Evolutionary conservation across 2,329 filamentous ascomycete genomes (phyloP).

Genomic region (Cryphonectria parasitica): DNA sequence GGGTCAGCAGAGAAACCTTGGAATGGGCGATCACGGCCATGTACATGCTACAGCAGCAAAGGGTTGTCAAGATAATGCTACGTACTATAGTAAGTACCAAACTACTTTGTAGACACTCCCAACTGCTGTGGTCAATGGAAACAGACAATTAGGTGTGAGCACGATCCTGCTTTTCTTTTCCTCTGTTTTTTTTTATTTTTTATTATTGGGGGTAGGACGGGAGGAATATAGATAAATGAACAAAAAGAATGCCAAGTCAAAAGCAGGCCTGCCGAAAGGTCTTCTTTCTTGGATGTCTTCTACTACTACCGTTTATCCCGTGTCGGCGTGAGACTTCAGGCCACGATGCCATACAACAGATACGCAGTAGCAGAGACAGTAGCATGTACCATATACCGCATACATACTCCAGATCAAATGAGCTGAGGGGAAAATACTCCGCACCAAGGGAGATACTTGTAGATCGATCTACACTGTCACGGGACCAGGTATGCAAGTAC

Average conservation of each 20-base stretch:
- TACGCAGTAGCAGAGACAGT: too few species aligned
- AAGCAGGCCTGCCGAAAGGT: not conserved
- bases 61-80: not conserved
- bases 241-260: not conserved
- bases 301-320: not conserved
- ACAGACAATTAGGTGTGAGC: not conserved
- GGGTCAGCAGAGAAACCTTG: not conserved
- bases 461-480: not conserved
- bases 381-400: not conserved
- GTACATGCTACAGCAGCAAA: not conserved
- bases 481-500: not conserved
- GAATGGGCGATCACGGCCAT: not conserved
- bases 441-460: not conserved
- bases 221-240: not conserved
- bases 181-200: not conserved
- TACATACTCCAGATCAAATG: constrained; percentile 17
- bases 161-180: not conserved
- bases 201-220: too few species aligned
- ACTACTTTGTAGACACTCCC: not conserved
- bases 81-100: not conserved
- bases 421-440: not conserved
- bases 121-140: not conserved
- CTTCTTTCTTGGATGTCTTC: not conserved
- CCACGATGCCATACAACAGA: not conserved
- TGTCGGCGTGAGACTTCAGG: not conserved